Base-by-base conservation (phyloP, 2,329 filamentous ascomycete genomes). In the Neopestalotiopsis rosae region DNA sequence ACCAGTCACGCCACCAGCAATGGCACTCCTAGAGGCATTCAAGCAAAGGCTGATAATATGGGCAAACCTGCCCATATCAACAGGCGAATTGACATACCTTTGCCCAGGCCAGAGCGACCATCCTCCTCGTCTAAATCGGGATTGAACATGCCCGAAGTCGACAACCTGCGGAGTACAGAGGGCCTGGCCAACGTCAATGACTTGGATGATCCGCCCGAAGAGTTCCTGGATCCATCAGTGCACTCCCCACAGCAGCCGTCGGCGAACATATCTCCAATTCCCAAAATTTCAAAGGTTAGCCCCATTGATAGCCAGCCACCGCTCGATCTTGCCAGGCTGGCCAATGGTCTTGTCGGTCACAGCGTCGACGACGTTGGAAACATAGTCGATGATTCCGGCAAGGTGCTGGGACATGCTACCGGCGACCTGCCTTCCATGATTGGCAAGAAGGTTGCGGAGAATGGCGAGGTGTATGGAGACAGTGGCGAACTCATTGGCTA, bases 391-490 rank as follows among this genome's bases (percentile, higher is more conserved):
- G 82, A 80, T 69, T 79, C 85, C 14, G 86, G 85, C 7, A 83
- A 81, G 45, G 84, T 88, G 3, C 80, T 88, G 2, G 87, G 86
- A 42, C 83, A 85, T 57, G 86, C 83, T 5, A 84, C 83, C 5
- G 87, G 87, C 6, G 87, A 88, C 74, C 78, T 89, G 30, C 87
- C 87, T 4, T 83, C 85, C 61, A 88, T 88, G 83, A 80, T 88
- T 5, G 87, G 86, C 40, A 79, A 82, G 56, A 80, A 80, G 58
- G 83, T 88, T 1, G 78, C 81, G 9, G 76, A 79, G 3, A 79
- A 80, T 24, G 86, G 86, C 17, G 82, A 87, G 71, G 77, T 88
- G 42, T 79, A 84, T 49, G 81, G 79, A n/a, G 79, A 83, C 32
- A 74, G 77, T 45, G 83, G 81, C 6, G 80, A 82, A 67, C 74